Conservation (phyloP, 768 basidiomycete genomes). For the Suillus tomentosus region DNA sequence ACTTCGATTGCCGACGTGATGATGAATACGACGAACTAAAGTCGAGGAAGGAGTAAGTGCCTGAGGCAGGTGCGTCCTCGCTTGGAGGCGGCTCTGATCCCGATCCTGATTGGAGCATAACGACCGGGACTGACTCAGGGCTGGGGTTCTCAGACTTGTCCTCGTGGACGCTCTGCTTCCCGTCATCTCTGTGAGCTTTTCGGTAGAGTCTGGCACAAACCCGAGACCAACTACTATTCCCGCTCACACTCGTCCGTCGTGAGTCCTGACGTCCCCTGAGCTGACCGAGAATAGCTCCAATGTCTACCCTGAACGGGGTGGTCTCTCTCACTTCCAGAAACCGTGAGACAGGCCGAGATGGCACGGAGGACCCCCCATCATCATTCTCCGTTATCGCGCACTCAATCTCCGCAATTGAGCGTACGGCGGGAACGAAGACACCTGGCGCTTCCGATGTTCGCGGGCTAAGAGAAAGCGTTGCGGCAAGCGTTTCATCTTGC, state of each 20-base stretch:
- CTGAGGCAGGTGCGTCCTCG: constrained; percentile 28
- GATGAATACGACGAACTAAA: constrained; percentile 31
- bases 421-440: constrained; percentile 5
- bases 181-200: constrained; percentile 33
- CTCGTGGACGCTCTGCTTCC: constrained; percentile 19
- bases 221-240: constrained; percentile 33
- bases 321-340: constrained; percentile 40
- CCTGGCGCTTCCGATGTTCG: constrained; percentile 39
- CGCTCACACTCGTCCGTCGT: constrained; percentile 25
- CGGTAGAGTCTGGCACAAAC: constrained; percentile 33
- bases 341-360: constrained; percentile 17
- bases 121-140: constrained; percentile 33
- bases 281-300: constrained; percentile 31
- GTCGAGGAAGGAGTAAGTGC: constrained; percentile 36
- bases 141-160: constrained; percentile 24
- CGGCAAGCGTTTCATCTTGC: constrained; percentile 39
- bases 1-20: constrained; percentile 26
- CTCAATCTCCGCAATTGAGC: constrained; percentile 11
- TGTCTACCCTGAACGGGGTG: constrained; percentile 52
- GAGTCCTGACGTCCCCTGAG: constrained; percentile 23
- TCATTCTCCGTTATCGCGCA: constrained; percentile 10
- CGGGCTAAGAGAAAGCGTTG: constrained; percentile 47
- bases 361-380: constrained; percentile 7
- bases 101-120: constrained; percentile 27
- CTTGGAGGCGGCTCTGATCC: constrained; percentile 20